phyloP scores from a whole-genome alignment of 2,329 filamentous ascomycete genomes.

The Penicillium glabrum region DNA sequence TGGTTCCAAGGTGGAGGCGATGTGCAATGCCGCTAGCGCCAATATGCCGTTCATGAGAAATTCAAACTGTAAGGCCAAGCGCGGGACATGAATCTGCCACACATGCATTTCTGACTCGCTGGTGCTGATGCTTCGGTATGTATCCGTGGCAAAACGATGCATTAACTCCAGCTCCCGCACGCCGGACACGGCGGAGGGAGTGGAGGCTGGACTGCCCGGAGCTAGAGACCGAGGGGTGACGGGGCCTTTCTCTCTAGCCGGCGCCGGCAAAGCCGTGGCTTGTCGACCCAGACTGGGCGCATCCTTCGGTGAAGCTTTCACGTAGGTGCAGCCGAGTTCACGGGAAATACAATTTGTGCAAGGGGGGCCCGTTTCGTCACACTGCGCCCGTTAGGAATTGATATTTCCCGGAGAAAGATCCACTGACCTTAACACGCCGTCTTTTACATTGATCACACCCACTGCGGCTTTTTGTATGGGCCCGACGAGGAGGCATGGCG shows the following conservation, averaged over 20 bases:
- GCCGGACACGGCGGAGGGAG: constrained; percentile 16
- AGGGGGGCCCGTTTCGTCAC: constrained; percentile 41
- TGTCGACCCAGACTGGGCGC: constrained; percentile 1
- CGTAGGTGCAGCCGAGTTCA: constrained; percentile 34
- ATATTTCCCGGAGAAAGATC: not conserved
- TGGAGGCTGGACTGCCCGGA: constrained; percentile 18
- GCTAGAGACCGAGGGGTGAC: constrained; percentile 11
- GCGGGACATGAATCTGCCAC: constrained; percentile 44
- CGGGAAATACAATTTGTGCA: constrained; percentile 40
- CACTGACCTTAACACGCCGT: constrained; percentile 41
- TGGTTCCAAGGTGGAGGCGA: constrained; percentile 32
- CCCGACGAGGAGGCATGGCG: constrained; percentile 39
- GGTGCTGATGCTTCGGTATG: constrained; percentile 44
- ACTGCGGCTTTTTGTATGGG: constrained; percentile 45
- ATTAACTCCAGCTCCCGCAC: constrained; percentile 51
- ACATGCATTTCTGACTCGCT: constrained; percentile 31
- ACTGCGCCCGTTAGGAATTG: constrained; percentile 16
- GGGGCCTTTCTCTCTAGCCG: not conserved
- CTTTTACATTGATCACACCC: constrained; percentile 44
- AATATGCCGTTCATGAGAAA: constrained; percentile 45
- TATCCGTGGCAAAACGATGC: constrained; percentile 52
- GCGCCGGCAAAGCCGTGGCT: constrained; percentile 2
- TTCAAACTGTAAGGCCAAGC: constrained; percentile 39
- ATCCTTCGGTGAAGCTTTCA: constrained; percentile 21
- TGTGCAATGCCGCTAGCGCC: constrained; percentile 42